Conservation (phyloP, 495 filamentous ascomycete species). For the Gamarada debralockiae region DNA sequence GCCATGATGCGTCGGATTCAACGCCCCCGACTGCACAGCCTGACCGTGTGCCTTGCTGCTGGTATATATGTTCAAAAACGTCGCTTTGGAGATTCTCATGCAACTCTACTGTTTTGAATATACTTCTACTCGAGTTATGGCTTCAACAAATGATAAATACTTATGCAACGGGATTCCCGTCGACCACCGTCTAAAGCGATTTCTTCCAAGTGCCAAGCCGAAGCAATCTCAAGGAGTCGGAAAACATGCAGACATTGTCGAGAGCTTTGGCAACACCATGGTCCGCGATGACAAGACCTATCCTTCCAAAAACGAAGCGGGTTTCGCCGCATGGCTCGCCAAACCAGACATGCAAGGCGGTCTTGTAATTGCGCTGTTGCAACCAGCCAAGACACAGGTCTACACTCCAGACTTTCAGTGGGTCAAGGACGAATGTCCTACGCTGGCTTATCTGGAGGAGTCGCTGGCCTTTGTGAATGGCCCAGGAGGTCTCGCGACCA, state of each 20-base stretch:
- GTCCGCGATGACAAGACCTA: neutral
- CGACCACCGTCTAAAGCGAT: neutral
- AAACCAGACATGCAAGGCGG: neutral
- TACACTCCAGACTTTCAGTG: neutral
- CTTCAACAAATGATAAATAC: neutral
- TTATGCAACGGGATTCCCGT: neutral
- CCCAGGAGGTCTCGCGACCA: too few relatives aligned
- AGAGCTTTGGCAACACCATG: neutral
- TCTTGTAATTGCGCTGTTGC: neutral
- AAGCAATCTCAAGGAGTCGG: neutral
- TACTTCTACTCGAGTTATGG: neutral
- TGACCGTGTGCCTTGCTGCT: too few relatives aligned
- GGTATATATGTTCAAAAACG: too few relatives aligned
- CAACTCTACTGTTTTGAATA: neutral
- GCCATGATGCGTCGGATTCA: too few relatives aligned
- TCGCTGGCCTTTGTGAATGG: too few relatives aligned
- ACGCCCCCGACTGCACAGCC: too few relatives aligned
- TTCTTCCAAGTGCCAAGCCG: neutral
- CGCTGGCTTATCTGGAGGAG: too few relatives aligned
- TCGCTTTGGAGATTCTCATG: too few relatives aligned
- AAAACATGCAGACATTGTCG: neutral
- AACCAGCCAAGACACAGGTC: neutral
- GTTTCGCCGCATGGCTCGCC: neutral
- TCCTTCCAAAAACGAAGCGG: neutral
- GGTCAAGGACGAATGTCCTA: too few relatives aligned